These are phyloP conservation scores for Lentinula aciculospora DNA, from an alignment of 768 basidiomycete genomes.

Conservation along the genomic window DNA sequence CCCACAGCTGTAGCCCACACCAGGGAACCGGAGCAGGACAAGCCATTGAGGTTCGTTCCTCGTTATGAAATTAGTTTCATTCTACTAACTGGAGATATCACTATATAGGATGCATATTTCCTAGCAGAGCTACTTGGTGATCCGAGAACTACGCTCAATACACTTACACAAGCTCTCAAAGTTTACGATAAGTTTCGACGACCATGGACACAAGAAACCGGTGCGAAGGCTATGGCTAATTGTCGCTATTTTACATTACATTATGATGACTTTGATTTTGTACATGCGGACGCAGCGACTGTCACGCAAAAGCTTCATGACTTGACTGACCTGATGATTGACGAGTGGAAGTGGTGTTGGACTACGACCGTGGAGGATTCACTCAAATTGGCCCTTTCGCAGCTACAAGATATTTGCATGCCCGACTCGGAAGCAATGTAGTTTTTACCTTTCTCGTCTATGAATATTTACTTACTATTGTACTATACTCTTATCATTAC, in stretches of 20 bases:
- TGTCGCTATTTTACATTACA: constrained; percentile 1
- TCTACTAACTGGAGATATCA: background rate
- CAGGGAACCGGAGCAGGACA: constrained; percentile 34
- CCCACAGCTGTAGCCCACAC: constrained; percentile 32
- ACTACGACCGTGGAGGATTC: constrained; percentile 1
- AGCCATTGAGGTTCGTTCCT: constrained; percentile 28
- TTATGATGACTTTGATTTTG: constrained; percentile 3
- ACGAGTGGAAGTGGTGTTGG: constrained; percentile 7
- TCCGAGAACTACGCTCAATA: background rate
- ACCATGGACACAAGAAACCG: constrained; percentile 1
- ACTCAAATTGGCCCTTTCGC: background rate
- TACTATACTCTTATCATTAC: too few species aligned
- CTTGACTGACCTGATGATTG: background rate
- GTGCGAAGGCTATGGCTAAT: constrained; percentile 2
- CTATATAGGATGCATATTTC: constrained; percentile 6
- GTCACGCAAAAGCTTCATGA: background rate
- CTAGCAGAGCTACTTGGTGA: constrained; percentile 3
- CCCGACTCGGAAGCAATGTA: too few species aligned
- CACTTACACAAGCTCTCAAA: background rate
- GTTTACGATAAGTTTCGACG: constrained; percentile 5
- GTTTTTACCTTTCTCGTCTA: too few species aligned
- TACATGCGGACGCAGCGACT: background rate
- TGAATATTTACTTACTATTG: too few species aligned
- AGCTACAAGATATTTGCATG: background rate
- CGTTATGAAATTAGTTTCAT: background rate